Evolutionary conservation across 345 rosid species (phyloP).

Genomic region (Arabidopsis arenosa): DNA sequence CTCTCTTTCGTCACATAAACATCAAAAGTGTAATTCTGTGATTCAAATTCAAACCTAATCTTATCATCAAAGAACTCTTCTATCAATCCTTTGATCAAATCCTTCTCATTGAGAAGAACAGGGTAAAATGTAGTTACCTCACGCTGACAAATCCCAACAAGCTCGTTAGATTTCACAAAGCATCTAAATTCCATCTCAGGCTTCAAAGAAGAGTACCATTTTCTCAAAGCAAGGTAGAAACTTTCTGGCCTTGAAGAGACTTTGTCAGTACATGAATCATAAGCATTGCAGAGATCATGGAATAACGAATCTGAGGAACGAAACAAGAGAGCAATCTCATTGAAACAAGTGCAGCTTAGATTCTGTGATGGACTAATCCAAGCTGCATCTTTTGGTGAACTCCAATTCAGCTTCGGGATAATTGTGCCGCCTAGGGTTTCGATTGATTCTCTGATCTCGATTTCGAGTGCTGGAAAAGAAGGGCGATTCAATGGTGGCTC

Average conservation of each 20-base stretch:
- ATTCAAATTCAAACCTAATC: constrained; percentile 60
- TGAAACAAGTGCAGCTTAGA: constrained; percentile 70
- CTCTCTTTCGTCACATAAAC: constrained; percentile 62
- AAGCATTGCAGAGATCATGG: constrained; percentile 80
- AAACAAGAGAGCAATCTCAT: constrained; percentile 69
- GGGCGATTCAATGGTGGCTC: constrained; percentile 51
- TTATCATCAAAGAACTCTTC: constrained; percentile 53
- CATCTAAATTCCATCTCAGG: constrained; percentile 91
- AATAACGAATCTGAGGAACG: constrained; percentile 74
- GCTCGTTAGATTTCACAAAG: constrained; percentile 56
- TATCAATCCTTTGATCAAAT: constrained; percentile 45
- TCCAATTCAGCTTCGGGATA: constrained; percentile 90
- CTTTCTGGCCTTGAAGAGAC: constrained; percentile 56
- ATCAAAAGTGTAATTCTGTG: constrained; percentile 68
- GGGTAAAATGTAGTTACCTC: constrained; percentile 85
- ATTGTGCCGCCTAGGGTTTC: constrained; percentile 68
- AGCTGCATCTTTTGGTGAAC: constrained; percentile 88
- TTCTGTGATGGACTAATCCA: constrained; percentile 81
- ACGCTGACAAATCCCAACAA: constrained; percentile 75
- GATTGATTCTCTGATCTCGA: constrained; percentile 66
- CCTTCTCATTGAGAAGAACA: constrained; percentile 53
- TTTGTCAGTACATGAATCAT: constrained; percentile 69
- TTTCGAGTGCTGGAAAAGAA: constrained; percentile 75
- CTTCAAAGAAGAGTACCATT: constrained; percentile 68
- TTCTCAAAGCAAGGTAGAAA: constrained; percentile 80